Conservation (phyloP, 2,329 filamentous ascomycete species). For the Trichoderma sp. region DNA sequence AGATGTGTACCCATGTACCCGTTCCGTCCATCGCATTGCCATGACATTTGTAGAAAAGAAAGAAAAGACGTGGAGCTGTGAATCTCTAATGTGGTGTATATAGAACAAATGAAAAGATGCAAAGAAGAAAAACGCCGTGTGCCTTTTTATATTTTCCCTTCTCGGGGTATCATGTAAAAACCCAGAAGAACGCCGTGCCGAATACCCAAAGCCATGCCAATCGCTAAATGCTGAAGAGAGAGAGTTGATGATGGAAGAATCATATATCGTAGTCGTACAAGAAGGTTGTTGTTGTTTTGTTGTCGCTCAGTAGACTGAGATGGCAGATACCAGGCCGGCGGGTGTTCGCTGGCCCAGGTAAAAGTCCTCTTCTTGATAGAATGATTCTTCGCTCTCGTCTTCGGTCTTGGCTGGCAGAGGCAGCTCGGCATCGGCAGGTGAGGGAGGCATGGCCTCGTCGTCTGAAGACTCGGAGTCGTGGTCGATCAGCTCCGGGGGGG, state of each 20-base stretch:
- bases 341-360: constrained; percentile 57
- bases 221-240: constrained; percentile 22
- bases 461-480: constrained; percentile 69
- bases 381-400: constrained; percentile 47
- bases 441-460: constrained; percentile 77
- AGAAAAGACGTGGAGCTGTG: constrained; percentile 19
- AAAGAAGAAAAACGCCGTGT: constrained; percentile 16
- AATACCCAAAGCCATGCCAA: constrained; percentile 25
- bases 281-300: constrained; percentile 2
- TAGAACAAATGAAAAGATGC: constrained; percentile 17
- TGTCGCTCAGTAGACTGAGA: constrained; percentile 55
- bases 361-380: constrained; percentile 54
- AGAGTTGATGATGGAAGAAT: constrained; percentile 3
- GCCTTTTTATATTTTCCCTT: constrained; percentile 24
- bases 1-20: constrained; percentile 12
- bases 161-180: constrained; percentile 24
- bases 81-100: constrained; percentile 24
- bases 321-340: constrained; percentile 55
- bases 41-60: constrained; percentile 18
- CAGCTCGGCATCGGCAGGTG: constrained; percentile 61
- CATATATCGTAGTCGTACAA: constrained; percentile 15
- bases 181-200: constrained; percentile 11
- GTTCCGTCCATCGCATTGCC: constrained; percentile 21
- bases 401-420: constrained; percentile 56
- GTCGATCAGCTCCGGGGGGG: constrained; percentile 72